Base-by-base conservation (phyloP, 305 asterid genomes). In the Fraxinus nigra region DNA sequence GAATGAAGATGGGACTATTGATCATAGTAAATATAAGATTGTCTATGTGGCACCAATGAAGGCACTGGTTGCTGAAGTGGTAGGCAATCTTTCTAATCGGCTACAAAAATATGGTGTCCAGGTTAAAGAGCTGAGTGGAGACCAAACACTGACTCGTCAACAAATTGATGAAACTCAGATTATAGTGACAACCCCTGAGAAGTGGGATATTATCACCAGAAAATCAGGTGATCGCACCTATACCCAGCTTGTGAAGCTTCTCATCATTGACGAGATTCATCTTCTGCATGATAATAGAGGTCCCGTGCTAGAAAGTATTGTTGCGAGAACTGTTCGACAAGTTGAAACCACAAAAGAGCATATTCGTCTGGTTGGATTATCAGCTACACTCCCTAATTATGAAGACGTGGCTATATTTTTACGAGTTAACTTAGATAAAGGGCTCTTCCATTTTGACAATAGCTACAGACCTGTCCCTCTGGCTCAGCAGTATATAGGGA, bases 21-120 rank as follows among this genome's bases (percentile, higher is more conserved):
- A 90, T 76, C 97, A 92, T 75, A 81, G 30, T 84, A 84, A 92
- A 79, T 96, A 93, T 85, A 96, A 96, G 91, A 93, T 96, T 85
- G 98, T 96, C 75, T 96, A 96, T 83, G 98, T 94, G 79, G 98
- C 97, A 70, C 98, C 99, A 22, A 94, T 96, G 99, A 96, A 96
- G 87, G 98, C 98, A 43, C 90, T 94, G 83, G 99, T 91, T 10
- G 95, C 99, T 51, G 97, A 96, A 89, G 98, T 94, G 61, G 99
- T 93, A 8, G 94, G 94, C 38, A 96, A 94, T 83, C 94, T 96
- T 81, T 93, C 97, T 72, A 90, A 90, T 82, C 98, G 98, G 48
- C 86, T 96, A 75, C 87, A 92, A 87, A 92, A 86, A 16, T 96
- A 94, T 85, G 95, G 93, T 85, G 93, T 94, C 85, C 83, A 75